Evolutionary conservation across 805 yeast genomes (phyloP).

Genomic region (Zygoascus biomembranicola): DNA sequence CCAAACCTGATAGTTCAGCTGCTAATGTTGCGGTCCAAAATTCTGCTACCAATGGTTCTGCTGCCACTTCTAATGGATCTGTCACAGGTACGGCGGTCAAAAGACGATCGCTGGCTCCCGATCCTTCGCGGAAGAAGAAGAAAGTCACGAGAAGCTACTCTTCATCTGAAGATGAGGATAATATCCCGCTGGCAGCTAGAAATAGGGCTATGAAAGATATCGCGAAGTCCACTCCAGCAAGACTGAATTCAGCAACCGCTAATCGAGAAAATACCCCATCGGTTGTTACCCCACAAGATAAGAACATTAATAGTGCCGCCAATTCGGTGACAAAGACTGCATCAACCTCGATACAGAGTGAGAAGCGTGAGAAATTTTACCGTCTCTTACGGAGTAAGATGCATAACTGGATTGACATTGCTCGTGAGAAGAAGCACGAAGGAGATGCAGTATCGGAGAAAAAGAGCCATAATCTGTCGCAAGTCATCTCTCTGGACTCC

Average conservation of each 20-base stretch:
- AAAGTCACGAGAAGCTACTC: slow-evolving; percentile 1
- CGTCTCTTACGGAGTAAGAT: slow-evolving; percentile 21
- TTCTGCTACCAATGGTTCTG: background rate
- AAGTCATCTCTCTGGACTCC: slow-evolving; percentile 32
- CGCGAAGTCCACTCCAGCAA: background rate
- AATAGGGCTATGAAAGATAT: background rate
- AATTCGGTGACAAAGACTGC: background rate
- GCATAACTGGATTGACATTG: slow-evolving; percentile 31
- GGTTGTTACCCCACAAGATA: background rate
- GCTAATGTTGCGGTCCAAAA: background rate
- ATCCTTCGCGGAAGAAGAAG: background rate
- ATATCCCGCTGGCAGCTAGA: background rate
- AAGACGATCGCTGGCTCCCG: background rate
- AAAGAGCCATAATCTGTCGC: slow-evolving; percentile 25
- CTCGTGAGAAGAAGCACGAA: slow-evolving; percentile 33
- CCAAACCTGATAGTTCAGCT: background rate
- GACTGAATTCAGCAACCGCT: background rate
- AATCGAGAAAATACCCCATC: background rate
- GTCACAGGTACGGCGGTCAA: background rate
- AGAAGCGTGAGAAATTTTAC: slow-evolving; percentile 18
- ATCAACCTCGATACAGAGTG: background rate
- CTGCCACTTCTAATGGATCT: background rate
- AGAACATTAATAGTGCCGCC: background rate
- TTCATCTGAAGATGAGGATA: background rate
- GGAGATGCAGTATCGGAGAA: slow-evolving; percentile 28